Conservation (phyloP, 352 stramenopile genomes). For the Globisporangium camurandrum region DNA sequence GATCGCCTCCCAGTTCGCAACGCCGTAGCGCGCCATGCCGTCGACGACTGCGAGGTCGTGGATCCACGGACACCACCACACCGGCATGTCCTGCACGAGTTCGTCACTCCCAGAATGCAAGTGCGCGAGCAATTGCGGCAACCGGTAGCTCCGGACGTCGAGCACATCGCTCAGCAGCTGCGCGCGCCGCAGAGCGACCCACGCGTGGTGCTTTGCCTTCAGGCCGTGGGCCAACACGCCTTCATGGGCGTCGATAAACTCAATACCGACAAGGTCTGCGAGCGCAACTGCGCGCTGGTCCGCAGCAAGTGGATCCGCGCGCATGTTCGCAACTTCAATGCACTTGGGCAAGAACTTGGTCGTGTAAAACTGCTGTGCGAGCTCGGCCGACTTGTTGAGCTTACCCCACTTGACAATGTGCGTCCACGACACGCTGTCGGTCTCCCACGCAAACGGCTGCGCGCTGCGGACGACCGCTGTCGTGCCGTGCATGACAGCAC, state of each 20-base stretch:
- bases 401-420: conserved; percentile 79
- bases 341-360: conserved; percentile 72
- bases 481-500: too few species aligned
- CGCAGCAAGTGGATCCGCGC: conserved; percentile 63
- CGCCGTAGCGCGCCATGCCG: conserved; percentile 70
- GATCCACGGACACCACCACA: conserved; percentile 88
- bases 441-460: conserved; percentile 64
- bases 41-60: conserved; percentile 75
- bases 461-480: neutral
- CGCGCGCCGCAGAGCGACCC: conserved; percentile 68
- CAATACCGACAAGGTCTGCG: conserved; percentile 73
- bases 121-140: conserved; percentile 29
- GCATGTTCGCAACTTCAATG: conserved; percentile 69
- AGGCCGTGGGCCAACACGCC: conserved; percentile 73
- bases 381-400: conserved; percentile 70
- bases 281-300: conserved; percentile 70
- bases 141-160: conserved; percentile 39
- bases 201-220: conserved; percentile 81
- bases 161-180: conserved; percentile 69
- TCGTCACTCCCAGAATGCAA: conserved; percentile 51
- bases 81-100: conserved; percentile 69
- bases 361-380: conserved; percentile 57
- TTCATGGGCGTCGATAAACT: conserved; percentile 84
- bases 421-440: conserved; percentile 75
- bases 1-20: conserved; percentile 65